Percentiles rank a stretch among this genome's conserved stretches.
Evolutionary conservation across 1,284 basidiomycete genomes (phyloP).

Genomic region (Mycosarcoma maydis): DNA sequence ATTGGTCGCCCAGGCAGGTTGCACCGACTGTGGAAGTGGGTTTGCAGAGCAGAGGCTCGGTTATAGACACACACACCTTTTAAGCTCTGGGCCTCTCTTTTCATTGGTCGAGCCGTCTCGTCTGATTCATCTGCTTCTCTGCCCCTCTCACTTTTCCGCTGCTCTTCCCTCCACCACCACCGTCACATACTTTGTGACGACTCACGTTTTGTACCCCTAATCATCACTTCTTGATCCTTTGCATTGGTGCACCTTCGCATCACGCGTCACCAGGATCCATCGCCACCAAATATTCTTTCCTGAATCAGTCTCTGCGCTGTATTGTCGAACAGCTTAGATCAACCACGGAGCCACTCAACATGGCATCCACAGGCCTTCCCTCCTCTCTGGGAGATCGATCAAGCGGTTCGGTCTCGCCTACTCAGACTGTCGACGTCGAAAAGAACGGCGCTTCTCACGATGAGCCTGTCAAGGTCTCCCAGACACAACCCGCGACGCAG

Average conservation of each 20-base stretch:
- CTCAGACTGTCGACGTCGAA: constrained; percentile 32
- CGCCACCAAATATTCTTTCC: not conserved
- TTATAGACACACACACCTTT: not conserved
- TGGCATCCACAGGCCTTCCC: constrained; percentile 34
- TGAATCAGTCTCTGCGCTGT: too few species aligned
- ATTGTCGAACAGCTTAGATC: too few species aligned
- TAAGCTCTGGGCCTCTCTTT: too few species aligned
- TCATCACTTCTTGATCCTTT: too few species aligned
- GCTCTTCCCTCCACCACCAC: too few species aligned
- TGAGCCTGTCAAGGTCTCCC: constrained; percentile 6
- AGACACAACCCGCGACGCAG: constrained; percentile 10
- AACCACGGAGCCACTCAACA: not conserved
- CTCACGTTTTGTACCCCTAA: too few species aligned
- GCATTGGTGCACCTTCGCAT: too few species aligned
- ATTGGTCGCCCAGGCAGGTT: not conserved
- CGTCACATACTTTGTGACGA: too few species aligned
- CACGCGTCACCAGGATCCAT: not conserved
- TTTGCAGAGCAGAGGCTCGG: not conserved
- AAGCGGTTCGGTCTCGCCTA: constrained; percentile 30
- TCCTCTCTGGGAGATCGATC: constrained; percentile 23
- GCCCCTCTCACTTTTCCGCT: not conserved
- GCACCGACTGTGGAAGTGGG: not conserved
- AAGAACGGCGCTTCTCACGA: constrained; percentile 15
- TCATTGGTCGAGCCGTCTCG: too few species aligned
- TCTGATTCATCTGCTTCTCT: too few species aligned